phyloP scores from a whole-genome alignment of 2,329 filamentous ascomycete genomes.

The Trichoderma aggressivum region DNA sequence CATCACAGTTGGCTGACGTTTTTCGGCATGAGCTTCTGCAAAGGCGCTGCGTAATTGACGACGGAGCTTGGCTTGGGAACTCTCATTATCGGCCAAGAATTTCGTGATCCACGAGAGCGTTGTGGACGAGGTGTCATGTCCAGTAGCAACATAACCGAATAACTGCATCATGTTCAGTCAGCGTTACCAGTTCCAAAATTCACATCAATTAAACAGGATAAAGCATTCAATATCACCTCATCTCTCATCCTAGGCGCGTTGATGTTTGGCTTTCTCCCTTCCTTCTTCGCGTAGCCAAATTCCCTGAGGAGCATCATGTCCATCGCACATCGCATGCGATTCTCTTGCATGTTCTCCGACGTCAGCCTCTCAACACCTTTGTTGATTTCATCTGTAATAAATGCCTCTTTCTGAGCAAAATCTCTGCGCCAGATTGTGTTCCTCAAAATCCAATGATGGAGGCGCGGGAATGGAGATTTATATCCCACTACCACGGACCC shows the following conservation, averaged over 20 bases:
- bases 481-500: neutral
- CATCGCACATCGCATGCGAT: neutral
- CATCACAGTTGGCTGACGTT: neutral
- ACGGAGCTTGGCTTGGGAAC: neutral
- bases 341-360: neutral
- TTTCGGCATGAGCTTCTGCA: neutral
- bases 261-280: neutral
- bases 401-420: neutral
- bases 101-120: neutral
- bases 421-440: neutral
- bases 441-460: neutral
- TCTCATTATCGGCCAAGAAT: neutral
- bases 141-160: neutral
- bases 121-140: conserved; percentile 1
- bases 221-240: neutral
- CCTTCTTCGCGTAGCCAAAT: neutral
- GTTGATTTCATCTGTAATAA: neutral
- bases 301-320: neutral
- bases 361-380: neutral
- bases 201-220: neutral
- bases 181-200: neutral
- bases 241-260: neutral
- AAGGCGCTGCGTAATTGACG: neutral
- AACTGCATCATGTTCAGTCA: neutral
- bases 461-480: neutral